Conservation (phyloP, 192 early-diverging fungal species). For the Entomortierella chlamydospora region DNA sequence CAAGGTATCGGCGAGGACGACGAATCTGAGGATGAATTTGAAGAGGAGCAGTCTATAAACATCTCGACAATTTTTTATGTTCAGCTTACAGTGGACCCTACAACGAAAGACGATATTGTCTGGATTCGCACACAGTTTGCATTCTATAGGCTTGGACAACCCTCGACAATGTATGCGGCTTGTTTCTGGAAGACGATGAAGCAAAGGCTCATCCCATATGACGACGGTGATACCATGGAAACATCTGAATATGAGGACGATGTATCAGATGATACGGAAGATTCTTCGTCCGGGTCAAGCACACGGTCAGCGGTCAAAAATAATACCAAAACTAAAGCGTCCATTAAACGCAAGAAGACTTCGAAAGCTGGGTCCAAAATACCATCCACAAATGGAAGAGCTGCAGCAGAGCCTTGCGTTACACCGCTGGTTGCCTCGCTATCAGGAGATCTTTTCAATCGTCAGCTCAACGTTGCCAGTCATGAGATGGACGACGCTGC, state of each 20-base stretch:
- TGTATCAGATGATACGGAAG: not conserved
- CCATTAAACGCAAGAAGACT: not conserved
- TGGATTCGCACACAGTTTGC: not conserved
- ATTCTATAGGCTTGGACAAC: not conserved
- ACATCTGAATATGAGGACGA: not conserved
- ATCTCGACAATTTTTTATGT: not conserved
- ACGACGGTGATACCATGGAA: not conserved
- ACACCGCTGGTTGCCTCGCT: not conserved
- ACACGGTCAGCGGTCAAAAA: too few relatives aligned
- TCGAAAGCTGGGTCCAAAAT: not conserved
- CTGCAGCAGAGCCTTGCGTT: not conserved
- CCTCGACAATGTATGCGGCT: not conserved
- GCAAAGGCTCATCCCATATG: not conserved
- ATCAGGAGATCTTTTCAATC: not conserved
- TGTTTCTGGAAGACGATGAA: not conserved
- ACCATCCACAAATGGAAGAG: not conserved
- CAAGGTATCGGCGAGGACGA: not conserved
- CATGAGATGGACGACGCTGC: not conserved
- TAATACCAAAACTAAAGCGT: not conserved
- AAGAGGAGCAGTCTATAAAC: not conserved
- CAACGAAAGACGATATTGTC: not conserved
- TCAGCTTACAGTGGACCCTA: not conserved
- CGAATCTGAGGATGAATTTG: not conserved
- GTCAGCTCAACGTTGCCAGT: not conserved
- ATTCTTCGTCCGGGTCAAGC: too few relatives aligned